Evolutionary conservation across 2,329 filamentous ascomycete species (phyloP).

Genomic region (Fusarium sp.): DNA sequence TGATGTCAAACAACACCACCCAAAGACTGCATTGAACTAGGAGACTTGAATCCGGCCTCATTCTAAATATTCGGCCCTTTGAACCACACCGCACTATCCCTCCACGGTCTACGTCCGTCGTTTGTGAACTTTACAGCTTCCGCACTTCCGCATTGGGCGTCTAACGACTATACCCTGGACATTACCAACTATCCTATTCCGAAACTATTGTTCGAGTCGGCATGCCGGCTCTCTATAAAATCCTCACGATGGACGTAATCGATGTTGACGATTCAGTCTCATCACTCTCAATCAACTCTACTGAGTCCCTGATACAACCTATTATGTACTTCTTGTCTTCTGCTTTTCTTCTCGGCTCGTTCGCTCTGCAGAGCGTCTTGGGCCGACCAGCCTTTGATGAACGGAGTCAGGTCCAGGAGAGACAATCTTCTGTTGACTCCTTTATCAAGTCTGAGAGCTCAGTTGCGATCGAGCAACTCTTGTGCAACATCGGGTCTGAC

Average conservation of each 20-base stretch:
- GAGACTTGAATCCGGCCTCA: conserved; percentile 35
- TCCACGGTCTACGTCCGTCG: conserved; percentile 36
- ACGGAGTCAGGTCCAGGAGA: conserved; percentile 51
- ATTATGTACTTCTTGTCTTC: conserved; percentile 68
- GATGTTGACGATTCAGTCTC: conserved; percentile 45
- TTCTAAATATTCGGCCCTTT: conserved; percentile 49
- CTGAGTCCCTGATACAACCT: conserved; percentile 53
- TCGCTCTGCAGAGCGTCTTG: conserved; percentile 66
- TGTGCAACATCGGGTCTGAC: conserved; percentile 72
- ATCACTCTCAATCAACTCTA: conserved; percentile 50
- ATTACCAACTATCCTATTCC: conserved; percentile 7
- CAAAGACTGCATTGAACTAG: conserved; percentile 16
- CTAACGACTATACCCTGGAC: conserved; percentile 20
- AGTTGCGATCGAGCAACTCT: conserved; percentile 65
- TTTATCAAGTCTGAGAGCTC: conserved; percentile 68
- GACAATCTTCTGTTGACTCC: conserved; percentile 65
- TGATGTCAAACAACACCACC: conserved; percentile 28
- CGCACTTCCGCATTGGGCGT: conserved; percentile 42
- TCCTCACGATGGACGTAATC: conserved; percentile 46
- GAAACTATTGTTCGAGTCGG: background rate
- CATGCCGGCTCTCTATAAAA: conserved; percentile 41
- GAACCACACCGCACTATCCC: conserved; percentile 44
- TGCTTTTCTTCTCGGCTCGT: conserved; percentile 65
- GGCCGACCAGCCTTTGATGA: conserved; percentile 58
- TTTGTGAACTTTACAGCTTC: conserved; percentile 27